Percentiles rank a stretch among this genome's conserved stretches.
phyloP scores from a whole-genome alignment of 225 moss, liverwort and hornwort genomes.

The Climacium dendroides region DNA sequence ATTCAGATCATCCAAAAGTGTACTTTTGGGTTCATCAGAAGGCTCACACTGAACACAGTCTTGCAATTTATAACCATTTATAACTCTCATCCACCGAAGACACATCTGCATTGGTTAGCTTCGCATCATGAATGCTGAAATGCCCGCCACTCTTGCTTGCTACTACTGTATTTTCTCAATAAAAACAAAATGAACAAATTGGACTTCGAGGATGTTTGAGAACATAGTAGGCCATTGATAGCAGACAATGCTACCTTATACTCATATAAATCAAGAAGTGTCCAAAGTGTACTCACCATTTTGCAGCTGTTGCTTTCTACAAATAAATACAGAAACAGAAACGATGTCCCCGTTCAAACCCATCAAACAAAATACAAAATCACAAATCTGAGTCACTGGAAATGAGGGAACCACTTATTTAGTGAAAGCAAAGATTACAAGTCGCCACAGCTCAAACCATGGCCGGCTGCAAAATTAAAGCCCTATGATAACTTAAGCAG shows the following conservation, averaged over 20 bases:
- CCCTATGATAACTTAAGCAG: not conserved
- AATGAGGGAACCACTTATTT: not conserved
- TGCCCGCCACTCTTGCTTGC: not conserved
- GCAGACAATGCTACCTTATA: not conserved
- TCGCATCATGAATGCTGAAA: not conserved
- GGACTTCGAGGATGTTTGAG: not conserved
- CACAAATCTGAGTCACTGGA: not conserved
- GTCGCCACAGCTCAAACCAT: conserved; percentile 1
- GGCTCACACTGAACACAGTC: not conserved
- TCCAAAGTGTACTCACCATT: not conserved
- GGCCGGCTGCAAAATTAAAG: not conserved
- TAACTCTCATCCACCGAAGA: not conserved
- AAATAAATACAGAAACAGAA: not conserved
- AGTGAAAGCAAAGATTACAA: not conserved
- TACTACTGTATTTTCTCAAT: not conserved
- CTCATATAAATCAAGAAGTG: not conserved
- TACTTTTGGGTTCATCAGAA: too few species aligned
- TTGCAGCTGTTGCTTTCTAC: not conserved
- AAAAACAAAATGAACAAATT: not conserved
- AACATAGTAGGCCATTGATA: not conserved
- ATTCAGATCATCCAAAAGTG: not conserved
- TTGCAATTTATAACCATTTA: too few species aligned
- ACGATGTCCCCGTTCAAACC: too few species aligned
- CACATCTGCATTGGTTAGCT: not conserved
- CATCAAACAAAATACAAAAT: not conserved